Evolutionary conservation across 805 yeast species (phyloP).

Genomic region (Lipomyces sp.): DNA sequence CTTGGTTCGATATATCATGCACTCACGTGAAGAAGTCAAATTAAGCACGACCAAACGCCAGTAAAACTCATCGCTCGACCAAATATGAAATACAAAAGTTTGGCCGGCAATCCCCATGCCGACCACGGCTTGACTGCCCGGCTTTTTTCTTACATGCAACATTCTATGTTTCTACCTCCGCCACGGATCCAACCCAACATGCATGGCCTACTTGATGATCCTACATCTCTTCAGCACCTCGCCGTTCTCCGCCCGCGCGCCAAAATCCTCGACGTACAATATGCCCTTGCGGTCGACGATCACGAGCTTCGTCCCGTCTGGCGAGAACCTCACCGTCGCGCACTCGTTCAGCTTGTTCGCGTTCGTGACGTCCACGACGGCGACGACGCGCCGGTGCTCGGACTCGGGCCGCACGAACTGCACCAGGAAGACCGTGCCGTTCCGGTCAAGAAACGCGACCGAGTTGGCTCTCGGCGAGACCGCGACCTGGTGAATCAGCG

Average conservation of each 20-base stretch:
- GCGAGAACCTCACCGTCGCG: constrained; percentile 73
- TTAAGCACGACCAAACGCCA: too few relatives aligned
- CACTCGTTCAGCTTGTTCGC: constrained; percentile 70
- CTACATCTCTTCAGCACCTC: constrained; percentile 26
- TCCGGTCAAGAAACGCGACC: constrained; percentile 72
- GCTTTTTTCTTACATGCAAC: too few relatives aligned
- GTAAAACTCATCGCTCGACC: too few relatives aligned
- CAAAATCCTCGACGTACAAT: constrained; percentile 77
- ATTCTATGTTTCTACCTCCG: too few relatives aligned
- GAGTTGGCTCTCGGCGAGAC: constrained; percentile 86
- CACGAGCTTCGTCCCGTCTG: constrained; percentile 75
- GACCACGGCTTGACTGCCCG: too few relatives aligned
- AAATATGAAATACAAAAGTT: too few relatives aligned
- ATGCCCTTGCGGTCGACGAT: constrained; percentile 79
- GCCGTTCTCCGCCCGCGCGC: constrained; percentile 54
- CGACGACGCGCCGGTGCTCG: constrained; percentile 56
- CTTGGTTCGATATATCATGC: too few relatives aligned
- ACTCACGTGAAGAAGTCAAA: too few relatives aligned
- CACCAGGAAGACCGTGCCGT: constrained; percentile 63
- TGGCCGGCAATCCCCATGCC: too few relatives aligned
- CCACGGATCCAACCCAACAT: too few relatives aligned
- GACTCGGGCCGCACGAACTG: constrained; percentile 54
- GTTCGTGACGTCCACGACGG: constrained; percentile 74
- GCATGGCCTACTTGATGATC: constrained; percentile 21
- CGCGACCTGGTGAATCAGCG: constrained; percentile 66